Base-by-base conservation (phyloP, 345 rosid species). In the Lepidium sativum region DNA sequence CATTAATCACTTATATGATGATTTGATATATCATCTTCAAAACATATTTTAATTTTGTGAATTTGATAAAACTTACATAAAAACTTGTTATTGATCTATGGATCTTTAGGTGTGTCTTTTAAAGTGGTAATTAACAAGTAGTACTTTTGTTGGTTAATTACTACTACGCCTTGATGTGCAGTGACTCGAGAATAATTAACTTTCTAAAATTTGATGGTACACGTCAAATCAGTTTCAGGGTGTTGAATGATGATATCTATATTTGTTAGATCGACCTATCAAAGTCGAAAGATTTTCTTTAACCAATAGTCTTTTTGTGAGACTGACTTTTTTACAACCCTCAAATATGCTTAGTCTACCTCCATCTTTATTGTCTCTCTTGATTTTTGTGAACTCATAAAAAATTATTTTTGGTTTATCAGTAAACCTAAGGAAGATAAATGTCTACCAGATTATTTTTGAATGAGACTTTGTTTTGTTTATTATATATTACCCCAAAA, bases 191-290 rank as follows among this genome's bases (percentile, higher is more conserved):
- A 41, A 31, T 60, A 60, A 9, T 57, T 40, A 57, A 50, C 37
- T 41, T 69, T 69, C 4, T 0, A 14, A 17, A 47, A 50, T n/a
- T 49, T 59, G 60, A 69, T 59, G 67, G 73, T 51, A 69, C 20
- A 69, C 60, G 51, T 69, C 73, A 60, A 49, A 58, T 69, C 73
- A 40, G 34, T 5, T 60, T 49, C 65, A 68, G 65, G 65, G 60
- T 69, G 52, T 60, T 69, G 65, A 51, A 69, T 59, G 57, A 67
- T 67, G 73, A 54, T 68, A 43, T 50, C 60, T 68, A 50, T 69
- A 27, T 27, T 5, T 27, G 53, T 38, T 18, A 50, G 42, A 69
- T 59, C 66, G 13, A 49, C 43, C 23, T 68, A 31, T 54, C 41
- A 29, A 57, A 58, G 58, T 58, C 59, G 11, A 45, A 60, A 69